Conservation (phyloP, 257 asterid species). For the Osmanthus fragrans region DNA sequence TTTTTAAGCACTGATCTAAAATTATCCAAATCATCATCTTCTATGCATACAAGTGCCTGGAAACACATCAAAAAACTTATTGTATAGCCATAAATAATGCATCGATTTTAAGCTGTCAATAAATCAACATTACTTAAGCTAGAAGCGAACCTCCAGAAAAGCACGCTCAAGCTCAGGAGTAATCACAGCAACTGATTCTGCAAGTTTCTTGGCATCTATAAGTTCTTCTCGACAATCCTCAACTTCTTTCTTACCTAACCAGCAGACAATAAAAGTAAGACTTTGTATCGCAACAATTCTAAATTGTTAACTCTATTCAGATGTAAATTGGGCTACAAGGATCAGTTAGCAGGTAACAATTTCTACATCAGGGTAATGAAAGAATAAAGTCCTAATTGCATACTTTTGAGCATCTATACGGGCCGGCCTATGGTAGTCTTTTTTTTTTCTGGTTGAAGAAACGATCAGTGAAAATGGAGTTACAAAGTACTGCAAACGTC, state of each 20-base stretch:
- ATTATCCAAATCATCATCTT: conserved; percentile 9
- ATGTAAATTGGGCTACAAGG: not conserved
- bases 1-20: not conserved
- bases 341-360: conserved; percentile 13
- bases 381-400: not conserved
- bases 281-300: conserved; percentile 2
- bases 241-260: conserved; percentile 51
- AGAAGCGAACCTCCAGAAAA: conserved; percentile 69
- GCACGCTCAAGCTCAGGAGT: conserved; percentile 71
- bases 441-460: not conserved
- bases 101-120: conserved; percentile 5
- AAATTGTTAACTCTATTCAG: not conserved
- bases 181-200: conserved; percentile 67
- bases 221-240: conserved; percentile 47
- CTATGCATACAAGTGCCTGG: conserved; percentile 5
- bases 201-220: conserved; percentile 57
- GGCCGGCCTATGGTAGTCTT: not conserved
- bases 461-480: not conserved
- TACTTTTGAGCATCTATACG: not conserved
- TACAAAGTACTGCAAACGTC: not conserved
- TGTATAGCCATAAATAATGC: conserved; percentile 1
- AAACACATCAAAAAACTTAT: conserved; percentile 1
- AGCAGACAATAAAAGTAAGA: conserved; percentile 18
- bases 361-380: conserved; percentile 10
- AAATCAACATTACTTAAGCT: conserved; percentile 21